These are phyloP conservation scores for Podospora fimiseda DNA, from an alignment of 495 filamentous ascomycete species.

Conservation along the genomic window DNA sequence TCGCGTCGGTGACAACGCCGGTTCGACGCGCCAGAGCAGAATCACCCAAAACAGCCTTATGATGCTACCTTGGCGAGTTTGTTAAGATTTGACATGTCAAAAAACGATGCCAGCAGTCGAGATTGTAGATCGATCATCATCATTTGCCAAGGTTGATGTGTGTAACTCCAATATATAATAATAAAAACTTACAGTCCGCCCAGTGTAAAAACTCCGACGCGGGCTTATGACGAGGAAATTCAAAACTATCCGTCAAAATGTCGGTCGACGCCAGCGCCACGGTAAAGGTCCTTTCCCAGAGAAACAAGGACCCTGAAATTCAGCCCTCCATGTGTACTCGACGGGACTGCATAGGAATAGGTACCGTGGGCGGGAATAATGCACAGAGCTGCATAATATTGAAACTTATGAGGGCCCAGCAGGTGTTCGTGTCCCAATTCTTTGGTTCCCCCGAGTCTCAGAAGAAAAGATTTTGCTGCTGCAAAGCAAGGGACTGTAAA, in stretches of 20 bases:
- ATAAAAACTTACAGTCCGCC: constrained; percentile 40
- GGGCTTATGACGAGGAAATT: constrained; percentile 36
- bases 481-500: constrained; percentile 57
- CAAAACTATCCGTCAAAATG: constrained; percentile 44
- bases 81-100: not conserved
- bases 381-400: constrained; percentile 43
- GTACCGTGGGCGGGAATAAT: constrained; percentile 46
- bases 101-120: too few relatives aligned
- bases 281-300: constrained; percentile 31
- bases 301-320: constrained; percentile 37
- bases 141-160: too few relatives aligned
- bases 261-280: constrained; percentile 37
- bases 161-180: too few relatives aligned
- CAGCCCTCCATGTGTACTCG: constrained; percentile 33
- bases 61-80: constrained; percentile 35
- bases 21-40: constrained; percentile 19
- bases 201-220: constrained; percentile 40
- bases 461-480: constrained; percentile 52
- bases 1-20: constrained; percentile 37
- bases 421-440: constrained; percentile 33
- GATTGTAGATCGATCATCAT: too few relatives aligned
- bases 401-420: constrained; percentile 39
- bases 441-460: constrained; percentile 38
- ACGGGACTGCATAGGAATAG: constrained; percentile 52
- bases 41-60: constrained; percentile 27